Evolutionary conservation across 805 yeast genomes (phyloP), one percentile per base, ranked within the genome.

Genomic region (Wickerhamiella azyma): DNA sequence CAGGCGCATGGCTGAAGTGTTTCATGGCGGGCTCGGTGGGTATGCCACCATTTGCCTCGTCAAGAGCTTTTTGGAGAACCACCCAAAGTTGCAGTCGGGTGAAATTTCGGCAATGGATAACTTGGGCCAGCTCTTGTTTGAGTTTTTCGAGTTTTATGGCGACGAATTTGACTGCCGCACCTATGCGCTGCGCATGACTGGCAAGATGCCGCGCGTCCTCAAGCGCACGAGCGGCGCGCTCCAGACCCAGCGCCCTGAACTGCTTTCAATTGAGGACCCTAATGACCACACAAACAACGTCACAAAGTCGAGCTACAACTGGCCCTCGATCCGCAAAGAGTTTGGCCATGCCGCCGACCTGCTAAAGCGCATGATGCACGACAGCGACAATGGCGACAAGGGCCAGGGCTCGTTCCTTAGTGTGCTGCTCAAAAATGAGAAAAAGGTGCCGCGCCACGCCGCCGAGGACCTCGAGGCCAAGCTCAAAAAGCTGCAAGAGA

Each of bases 1-100:
- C 1, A 69, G 96, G 55, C 75, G 72, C 48, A 66, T 88, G 50
- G 85, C 86, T 56, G 81, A 84, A 52, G 97, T 89, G 13, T 94
- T 82, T 55, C 78, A 79, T 18, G 98, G 98, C 43, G 97, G 97
- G 0, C 66, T 89, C 5, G 97, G 98, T 37, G 97, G 97, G 0
- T 89, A 81, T 60, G 77, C 96, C 7, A 83, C 85, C n/a, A 85
- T 88, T 38, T 86, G 96, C 56, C 58, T 92, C 58, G 85, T 82
- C 14, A 79, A 78, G 55, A 77, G 89, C 14, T 86, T 88, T 57
- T 63, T 88, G 50, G 73, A 69, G 53, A 66, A 82, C 51, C 97
- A 89, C 60, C 95, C 95, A 13, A 70, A 86, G 52, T 58, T 85
- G 10, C 60, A 79, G 1, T 75, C 94, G 0, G 70, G 75, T 6